These are phyloP conservation scores for Westerdykella sp. DNA, from an alignment of 2,329 filamentous ascomycete species.

Conservation along the genomic window DNA sequence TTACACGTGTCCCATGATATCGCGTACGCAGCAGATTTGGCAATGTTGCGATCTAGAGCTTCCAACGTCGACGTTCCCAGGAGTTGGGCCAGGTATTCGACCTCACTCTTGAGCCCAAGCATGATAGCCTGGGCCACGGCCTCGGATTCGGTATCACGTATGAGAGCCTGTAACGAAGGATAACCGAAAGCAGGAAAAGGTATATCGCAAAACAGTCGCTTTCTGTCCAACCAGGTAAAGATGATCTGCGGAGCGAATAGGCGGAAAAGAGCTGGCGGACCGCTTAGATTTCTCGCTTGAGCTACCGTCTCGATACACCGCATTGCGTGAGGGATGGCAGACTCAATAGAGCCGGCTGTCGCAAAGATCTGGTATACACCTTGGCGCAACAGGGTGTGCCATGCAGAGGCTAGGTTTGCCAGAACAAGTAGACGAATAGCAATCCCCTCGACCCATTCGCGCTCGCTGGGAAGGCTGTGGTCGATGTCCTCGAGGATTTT, in stretches of 20 bases:
- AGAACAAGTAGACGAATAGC: slow-evolving; percentile 74
- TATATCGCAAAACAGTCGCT: slow-evolving; percentile 50
- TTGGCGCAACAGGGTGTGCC: slow-evolving; percentile 78
- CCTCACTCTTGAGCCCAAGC: slow-evolving; percentile 63
- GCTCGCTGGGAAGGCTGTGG: slow-evolving; percentile 67
- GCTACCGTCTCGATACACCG: slow-evolving; percentile 65
- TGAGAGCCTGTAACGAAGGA: slow-evolving; percentile 57
- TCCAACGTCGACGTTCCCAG: slow-evolving; percentile 14
- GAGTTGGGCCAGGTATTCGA: slow-evolving; percentile 53
- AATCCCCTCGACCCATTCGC: slow-evolving; percentile 71
- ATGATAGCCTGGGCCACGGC: slow-evolving; percentile 75
- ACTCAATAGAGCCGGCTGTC: slow-evolving; percentile 65
- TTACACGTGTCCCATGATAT: slow-evolving; percentile 66
- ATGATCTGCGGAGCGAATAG: slow-evolving; percentile 85
- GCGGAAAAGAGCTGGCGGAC: slow-evolving; percentile 65
- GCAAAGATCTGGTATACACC: slow-evolving; percentile 95
- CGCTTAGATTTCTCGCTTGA: slow-evolving; percentile 55
- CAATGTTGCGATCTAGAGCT: slow-evolving; percentile 59
- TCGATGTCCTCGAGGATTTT: slow-evolving; percentile 78
- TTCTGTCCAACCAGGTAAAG: slow-evolving; percentile 80
- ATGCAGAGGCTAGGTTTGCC: slow-evolving; percentile 68
- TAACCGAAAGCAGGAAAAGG: slow-evolving; percentile 87
- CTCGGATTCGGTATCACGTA: slow-evolving; percentile 68
- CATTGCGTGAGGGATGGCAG: slow-evolving; percentile 63
- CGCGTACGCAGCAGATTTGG: slow-evolving; percentile 74